Percentiles rank a stretch among this genome's conserved stretches.
These are phyloP conservation scores for Chalciporus piperatus DNA, from an alignment of 768 basidiomycete genomes.

Conservation along the genomic window DNA sequence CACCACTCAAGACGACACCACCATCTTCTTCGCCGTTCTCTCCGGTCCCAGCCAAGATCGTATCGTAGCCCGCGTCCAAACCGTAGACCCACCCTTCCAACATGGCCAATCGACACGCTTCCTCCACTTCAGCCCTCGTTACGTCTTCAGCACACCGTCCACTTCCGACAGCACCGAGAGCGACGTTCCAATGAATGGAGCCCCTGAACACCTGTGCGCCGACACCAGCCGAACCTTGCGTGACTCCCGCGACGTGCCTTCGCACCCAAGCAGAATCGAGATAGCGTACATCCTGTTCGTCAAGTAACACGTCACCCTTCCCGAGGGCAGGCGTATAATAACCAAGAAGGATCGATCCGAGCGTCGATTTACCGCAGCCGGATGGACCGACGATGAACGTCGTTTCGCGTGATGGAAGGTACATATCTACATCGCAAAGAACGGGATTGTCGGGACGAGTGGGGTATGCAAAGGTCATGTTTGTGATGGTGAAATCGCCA, in stretches of 20 bases:
- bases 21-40: constrained; percentile 44
- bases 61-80: constrained; percentile 88
- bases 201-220: constrained; percentile 60
- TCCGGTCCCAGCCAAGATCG: constrained; percentile 44
- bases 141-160: constrained; percentile 46
- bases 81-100: constrained; percentile 84
- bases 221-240: constrained; percentile 63
- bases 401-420: constrained; percentile 67
- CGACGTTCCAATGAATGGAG: constrained; percentile 82
- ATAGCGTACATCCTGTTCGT: constrained; percentile 76
- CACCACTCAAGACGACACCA: constrained; percentile 82
- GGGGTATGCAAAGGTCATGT: constrained; percentile 71
- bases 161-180: constrained; percentile 63
- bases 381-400: constrained; percentile 81
- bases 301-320: constrained; percentile 67
- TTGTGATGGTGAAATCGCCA: constrained; percentile 66
- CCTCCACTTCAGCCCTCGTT: constrained; percentile 66
- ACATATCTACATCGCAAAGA: constrained; percentile 58
- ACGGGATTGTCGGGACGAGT: constrained; percentile 62
- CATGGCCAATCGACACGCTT: constrained; percentile 80
- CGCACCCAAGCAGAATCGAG: constrained; percentile 72
- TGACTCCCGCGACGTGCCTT: constrained; percentile 69
- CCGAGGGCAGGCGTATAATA: constrained; percentile 60
- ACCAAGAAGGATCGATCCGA: constrained; percentile 62
- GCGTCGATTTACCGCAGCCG: constrained; percentile 75